A percentile compares a stretch with the other conserved stretches of the same genome.
phyloP scores from a whole-genome alignment of 306 rosid genomes.

The Rosa persica region DNA sequence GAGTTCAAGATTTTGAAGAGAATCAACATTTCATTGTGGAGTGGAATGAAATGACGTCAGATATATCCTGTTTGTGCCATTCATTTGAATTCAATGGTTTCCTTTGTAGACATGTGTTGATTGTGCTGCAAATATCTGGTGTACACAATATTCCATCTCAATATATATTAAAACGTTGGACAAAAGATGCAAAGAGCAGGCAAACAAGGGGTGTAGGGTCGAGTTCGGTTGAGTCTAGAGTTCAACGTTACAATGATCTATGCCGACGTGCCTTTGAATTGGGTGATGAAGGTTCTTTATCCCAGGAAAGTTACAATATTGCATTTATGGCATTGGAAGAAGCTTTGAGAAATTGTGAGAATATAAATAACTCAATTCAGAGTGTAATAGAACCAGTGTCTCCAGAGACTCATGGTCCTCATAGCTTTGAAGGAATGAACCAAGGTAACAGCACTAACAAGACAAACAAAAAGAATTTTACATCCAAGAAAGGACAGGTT shows the following conservation, averaged over 20 bases:
- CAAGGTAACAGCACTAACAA: constrained; percentile 22
- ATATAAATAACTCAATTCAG: constrained; percentile 26
- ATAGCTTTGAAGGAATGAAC: constrained; percentile 29
- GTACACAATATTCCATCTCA: constrained; percentile 42
- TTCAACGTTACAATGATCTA: constrained; percentile 39
- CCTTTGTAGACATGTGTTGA: constrained; percentile 52
- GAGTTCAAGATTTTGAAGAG: constrained; percentile 49
- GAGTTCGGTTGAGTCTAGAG: constrained; percentile 19
- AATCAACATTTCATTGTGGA: constrained; percentile 36
- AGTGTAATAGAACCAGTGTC: constrained; percentile 27
- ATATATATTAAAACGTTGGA: constrained; percentile 50
- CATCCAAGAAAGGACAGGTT: constrained; percentile 35
- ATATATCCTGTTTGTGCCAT: constrained; percentile 44
- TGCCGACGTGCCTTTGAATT: constrained; percentile 39
- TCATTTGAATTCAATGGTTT: constrained; percentile 45
- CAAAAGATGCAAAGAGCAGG: constrained; percentile 41
- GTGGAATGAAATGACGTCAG: constrained; percentile 46
- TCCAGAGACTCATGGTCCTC: constrained; percentile 26
- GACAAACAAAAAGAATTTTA: constrained; percentile 26
- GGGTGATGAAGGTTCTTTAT: constrained; percentile 53
- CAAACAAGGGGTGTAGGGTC: constrained; percentile 15
- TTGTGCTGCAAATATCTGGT: constrained; percentile 53
- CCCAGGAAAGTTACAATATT: constrained; percentile 43
- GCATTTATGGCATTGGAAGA: constrained; percentile 45
- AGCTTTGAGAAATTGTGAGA: constrained; percentile 44